A percentile compares a stretch with the other conserved stretches of the same genome.
phyloP scores from a whole-genome alignment of 805 yeast genomes.

The Debaryomyces prosopidis region DNA sequence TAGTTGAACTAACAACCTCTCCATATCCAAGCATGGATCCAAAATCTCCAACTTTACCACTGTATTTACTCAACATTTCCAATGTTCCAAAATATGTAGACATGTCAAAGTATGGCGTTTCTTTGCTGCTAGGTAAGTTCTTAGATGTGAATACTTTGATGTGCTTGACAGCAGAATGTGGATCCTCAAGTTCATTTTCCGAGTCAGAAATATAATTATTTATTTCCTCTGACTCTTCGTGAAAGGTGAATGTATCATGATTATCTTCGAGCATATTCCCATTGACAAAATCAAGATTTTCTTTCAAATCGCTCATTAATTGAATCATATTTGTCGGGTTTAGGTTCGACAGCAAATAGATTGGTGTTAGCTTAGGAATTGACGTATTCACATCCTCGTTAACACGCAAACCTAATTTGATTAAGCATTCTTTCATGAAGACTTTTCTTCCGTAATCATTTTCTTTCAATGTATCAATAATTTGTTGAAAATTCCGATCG shows the following conservation, averaged over 20 bases:
- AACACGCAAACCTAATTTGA: constrained; percentile 68
- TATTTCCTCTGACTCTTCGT: constrained; percentile 33
- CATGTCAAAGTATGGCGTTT: constrained; percentile 76
- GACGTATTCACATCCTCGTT: constrained; percentile 47
- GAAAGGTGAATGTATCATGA: constrained; percentile 57
- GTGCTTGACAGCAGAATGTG: constrained; percentile 55
- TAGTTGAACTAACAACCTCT: constrained; percentile 90
- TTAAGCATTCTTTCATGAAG: constrained; percentile 59
- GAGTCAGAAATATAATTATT: constrained; percentile 14
- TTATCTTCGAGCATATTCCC: constrained; percentile 46
- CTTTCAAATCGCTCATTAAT: constrained; percentile 35
- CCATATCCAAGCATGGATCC: constrained; percentile 75
- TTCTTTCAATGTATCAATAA: constrained; percentile 35
- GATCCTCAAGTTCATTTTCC: constrained; percentile 38
- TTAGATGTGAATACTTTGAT: constrained; percentile 47
- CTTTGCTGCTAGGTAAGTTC: constrained; percentile 46
- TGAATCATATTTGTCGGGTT: constrained; percentile 28
- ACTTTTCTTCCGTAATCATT: constrained; percentile 49
- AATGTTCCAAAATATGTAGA: constrained; percentile 51
- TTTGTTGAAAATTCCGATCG: constrained; percentile 25
- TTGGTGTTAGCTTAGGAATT: constrained; percentile 70
- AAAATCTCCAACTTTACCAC: constrained; percentile 31
- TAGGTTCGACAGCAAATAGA: constrained; percentile 49
- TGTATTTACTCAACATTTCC: constrained; percentile 18
- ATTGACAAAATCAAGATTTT: constrained; percentile 33